Base-by-base conservation (phyloP, 2,329 filamentous ascomycete species). In the Westerdykella sp. region DNA sequence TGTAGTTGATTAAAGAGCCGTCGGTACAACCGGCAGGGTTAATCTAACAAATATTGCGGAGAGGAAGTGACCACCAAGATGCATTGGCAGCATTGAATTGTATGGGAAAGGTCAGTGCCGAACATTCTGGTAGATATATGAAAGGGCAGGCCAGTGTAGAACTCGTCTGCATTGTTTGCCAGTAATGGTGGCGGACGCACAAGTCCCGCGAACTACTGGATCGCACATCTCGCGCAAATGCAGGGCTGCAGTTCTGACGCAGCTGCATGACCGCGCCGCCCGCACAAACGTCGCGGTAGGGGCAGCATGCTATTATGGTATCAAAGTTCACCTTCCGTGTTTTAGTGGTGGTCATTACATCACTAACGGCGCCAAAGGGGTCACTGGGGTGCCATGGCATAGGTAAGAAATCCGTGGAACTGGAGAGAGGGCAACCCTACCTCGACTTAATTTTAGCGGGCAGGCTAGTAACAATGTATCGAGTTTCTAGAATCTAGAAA, bases 11-110 rank as follows among this genome's bases (percentile, higher is more conserved):
- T 36, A 28, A 51, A 46, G 40, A 49, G 41, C 53, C 51, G 54
- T 45, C 55, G 45, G 49, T 34, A 43, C 40, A 34, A 43, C 45
- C 38, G 48, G 32, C 34, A 31, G 36, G 42, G 34, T 50, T 47
- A 57, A 62, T 60, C 32, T 57, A 46, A 44, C 51, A 51, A 48
- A 47, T 53, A 49, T 42, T 39, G 51, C 47, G 47, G 28, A 32
- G 38, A 46, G 44, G 32, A 43, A 40, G 42, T 36, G 43, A 47
- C 34, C 18, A 37, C 25, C 30, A 38, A 44, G 32, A 13, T 18
- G 23, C 40, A 45, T 16, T 34, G 28, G 14, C 21, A 23, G 22
- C 42, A 41, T 44, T 41, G 22, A 39, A 21, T 16, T 39, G 30
- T 36, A 36, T n/a, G 15, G 13, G 14, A 36, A 16, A 9, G 13